Base-by-base conservation (phyloP, 2,329 filamentous ascomycete genomes). In the Blumeriella jaapii region DNA sequence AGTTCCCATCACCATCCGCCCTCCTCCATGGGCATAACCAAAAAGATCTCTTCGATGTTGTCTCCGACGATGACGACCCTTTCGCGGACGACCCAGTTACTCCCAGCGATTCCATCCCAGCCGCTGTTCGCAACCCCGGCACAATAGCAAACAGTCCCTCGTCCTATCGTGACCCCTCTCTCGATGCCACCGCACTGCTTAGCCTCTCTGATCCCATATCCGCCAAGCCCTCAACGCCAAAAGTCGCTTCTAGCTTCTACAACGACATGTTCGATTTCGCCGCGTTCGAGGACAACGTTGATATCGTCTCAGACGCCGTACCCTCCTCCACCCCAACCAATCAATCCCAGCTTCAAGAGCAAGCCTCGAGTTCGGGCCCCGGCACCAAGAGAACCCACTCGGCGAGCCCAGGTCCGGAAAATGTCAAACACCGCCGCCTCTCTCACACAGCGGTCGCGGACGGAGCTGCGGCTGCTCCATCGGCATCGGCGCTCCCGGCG, bases 1-100 rank as follows among this genome's bases (percentile, higher is more conserved):
- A 55, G 7, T 44, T 65, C 16, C 59, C 60, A 16, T 59, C 59
- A 5, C 54, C 57, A 16, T 56, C 56, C 15, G 33, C 40, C 9
- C 40, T 61, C 9, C 22, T 61, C 11, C 7, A 24, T 18, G 8
- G 10, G 6, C 30, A n/a, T n/a, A n/a, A n/a, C n/a, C n/a, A n/a
- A n/a, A n/a, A n/a, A n/a, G n/a, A n/a, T n/a, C n/a, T n/a, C n/a
- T n/a, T n/a, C n/a, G n/a, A n/a, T n/a, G n/a, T n/a, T n/a, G n/a
- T n/a, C n/a, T n/a, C n/a, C n/a, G n/a, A n/a, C n/a, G n/a, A n/a
- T n/a, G n/a, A n/a, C n/a, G 10, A 11, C 11, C 10, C n/a, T 14
- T 16, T 22, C 6, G 6, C 7, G 6, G 31, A 19, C 31, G 22
- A 17, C n/a, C 23, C 20, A 18, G 9, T 25, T 10, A 26, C 29